Conservation (phyloP, 2,329 filamentous ascomycete species). For the Colletotrichum destructivum region DNA sequence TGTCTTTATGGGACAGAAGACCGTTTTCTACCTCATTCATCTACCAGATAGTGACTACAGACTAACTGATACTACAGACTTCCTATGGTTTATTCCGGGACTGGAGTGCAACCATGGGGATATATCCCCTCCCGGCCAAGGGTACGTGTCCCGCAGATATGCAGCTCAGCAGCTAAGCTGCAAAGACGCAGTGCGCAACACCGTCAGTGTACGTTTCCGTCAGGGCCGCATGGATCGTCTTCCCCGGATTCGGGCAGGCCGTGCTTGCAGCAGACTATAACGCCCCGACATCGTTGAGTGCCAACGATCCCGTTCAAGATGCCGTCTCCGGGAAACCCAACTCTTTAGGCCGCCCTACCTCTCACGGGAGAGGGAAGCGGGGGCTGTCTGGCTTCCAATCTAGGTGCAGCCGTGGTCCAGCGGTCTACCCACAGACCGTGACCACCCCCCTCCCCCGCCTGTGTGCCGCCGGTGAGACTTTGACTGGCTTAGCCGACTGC, state of each 20-base stretch:
- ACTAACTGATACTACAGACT: too few species aligned
- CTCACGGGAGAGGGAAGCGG: too few species aligned
- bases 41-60: neutral
- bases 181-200: too few species aligned
- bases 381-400: neutral
- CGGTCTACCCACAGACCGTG: too few species aligned
- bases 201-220: neutral
- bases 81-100: too few species aligned
- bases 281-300: neutral
- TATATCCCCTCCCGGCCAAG: neutral
- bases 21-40: neutral
- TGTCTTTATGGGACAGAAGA: neutral
- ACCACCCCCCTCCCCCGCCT: neutral
- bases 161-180: slow-evolving; percentile 1
- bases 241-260: slow-evolving; percentile 30
- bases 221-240: slow-evolving; percentile 33
- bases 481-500: neutral
- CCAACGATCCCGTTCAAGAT: neutral
- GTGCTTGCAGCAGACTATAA: slow-evolving; percentile 19
- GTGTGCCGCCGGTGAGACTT: slow-evolving; percentile 15
- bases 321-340: neutral
- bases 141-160: neutral
- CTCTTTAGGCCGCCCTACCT: neutral
- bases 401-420: slow-evolving; percentile 12
- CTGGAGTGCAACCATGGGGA: slow-evolving; percentile 1